Evolutionary conservation across 2,329 filamentous ascomycete genomes (phyloP).

Genomic region (Parastagonospora nodorum): DNA sequence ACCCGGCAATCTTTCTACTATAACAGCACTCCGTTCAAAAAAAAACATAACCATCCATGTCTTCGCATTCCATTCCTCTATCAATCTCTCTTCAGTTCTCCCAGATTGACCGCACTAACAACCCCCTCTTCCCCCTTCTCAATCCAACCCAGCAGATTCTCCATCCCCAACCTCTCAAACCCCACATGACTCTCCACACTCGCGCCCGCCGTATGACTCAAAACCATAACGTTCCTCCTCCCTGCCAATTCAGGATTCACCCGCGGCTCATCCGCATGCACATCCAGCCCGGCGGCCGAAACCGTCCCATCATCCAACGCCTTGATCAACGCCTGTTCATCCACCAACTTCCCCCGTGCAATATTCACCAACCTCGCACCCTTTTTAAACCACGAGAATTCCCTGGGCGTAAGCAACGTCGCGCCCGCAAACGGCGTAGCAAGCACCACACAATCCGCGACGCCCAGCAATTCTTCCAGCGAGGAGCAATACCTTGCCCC

Average conservation of each 20-base stretch:
- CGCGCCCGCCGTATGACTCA: constrained; percentile 71
- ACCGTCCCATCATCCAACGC: constrained; percentile 61
- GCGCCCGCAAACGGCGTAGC: constrained; percentile 62
- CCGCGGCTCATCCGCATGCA: constrained; percentile 65
- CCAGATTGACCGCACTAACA: constrained; percentile 65
- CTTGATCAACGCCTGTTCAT: constrained; percentile 66
- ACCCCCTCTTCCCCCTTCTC: constrained; percentile 54
- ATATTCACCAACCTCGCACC: constrained; percentile 69
- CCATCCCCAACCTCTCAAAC: constrained; percentile 70
- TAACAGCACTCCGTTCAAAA: background rate
- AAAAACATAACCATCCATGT: background rate
- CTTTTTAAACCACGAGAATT: constrained; percentile 58
- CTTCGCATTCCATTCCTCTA: background rate
- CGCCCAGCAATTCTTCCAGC: constrained; percentile 58
- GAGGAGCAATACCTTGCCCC: constrained; percentile 60
- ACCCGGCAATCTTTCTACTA: background rate
- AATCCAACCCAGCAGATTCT: constrained; percentile 67
- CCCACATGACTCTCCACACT: constrained; percentile 69
- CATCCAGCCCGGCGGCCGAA: constrained; percentile 64
- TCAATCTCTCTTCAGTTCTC: background rate
- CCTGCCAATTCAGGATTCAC: constrained; percentile 55
- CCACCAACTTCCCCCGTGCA: constrained; percentile 67
- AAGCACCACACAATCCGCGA: constrained; percentile 65
- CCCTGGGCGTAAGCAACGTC: constrained; percentile 55
- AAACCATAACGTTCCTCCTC: constrained; percentile 59